Evolutionary conservation across 2,329 filamentous ascomycete species (phyloP).

Genomic region (Corniculantispora saksenae): DNA sequence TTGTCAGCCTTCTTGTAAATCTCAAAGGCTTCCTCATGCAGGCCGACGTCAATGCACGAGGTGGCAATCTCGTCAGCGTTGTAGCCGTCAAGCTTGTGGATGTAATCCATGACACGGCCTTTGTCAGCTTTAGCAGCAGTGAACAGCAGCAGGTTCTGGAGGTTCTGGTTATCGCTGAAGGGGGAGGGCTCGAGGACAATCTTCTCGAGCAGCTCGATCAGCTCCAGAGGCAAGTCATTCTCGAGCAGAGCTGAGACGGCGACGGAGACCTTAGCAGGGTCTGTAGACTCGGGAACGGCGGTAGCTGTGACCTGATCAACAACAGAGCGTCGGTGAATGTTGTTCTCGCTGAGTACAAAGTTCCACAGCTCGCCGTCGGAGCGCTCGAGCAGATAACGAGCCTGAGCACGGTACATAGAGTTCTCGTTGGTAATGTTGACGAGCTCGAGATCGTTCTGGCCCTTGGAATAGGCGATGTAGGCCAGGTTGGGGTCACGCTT

Average conservation of each 20-base stretch:
- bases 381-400: slow-evolving; percentile 88
- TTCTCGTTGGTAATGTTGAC: slow-evolving; percentile 99
- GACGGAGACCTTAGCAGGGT: slow-evolving; percentile 91
- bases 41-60: slow-evolving; percentile 90
- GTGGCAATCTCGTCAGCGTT: slow-evolving; percentile 89
- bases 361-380: slow-evolving; percentile 89
- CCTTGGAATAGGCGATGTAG: slow-evolving; percentile 93
- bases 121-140: slow-evolving; percentile 98
- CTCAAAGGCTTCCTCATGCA: slow-evolving; percentile 96
- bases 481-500: slow-evolving; percentile 96
- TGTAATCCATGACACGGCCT: slow-evolving; percentile 91
- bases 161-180: slow-evolving; percentile 94
- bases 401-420: slow-evolving; percentile 99
- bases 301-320: slow-evolving; percentile 96
- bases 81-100: slow-evolving; percentile 86
- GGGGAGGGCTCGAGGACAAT: slow-evolving; percentile 99
- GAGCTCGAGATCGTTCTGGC: slow-evolving; percentile 94
- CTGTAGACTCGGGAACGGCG: slow-evolving; percentile 87
- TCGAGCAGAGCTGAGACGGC: slow-evolving; percentile 92
- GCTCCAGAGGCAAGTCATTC: slow-evolving; percentile 85
- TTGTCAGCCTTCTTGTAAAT: slow-evolving; percentile 98
- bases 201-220: slow-evolving; percentile 98
- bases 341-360: slow-evolving; percentile 94
- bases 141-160: slow-evolving; percentile 95
- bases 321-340: slow-evolving; percentile 88